These are phyloP conservation scores for Xerocomellus intermedius DNA, from an alignment of 768 basidiomycete species.

Conservation along the genomic window DNA sequence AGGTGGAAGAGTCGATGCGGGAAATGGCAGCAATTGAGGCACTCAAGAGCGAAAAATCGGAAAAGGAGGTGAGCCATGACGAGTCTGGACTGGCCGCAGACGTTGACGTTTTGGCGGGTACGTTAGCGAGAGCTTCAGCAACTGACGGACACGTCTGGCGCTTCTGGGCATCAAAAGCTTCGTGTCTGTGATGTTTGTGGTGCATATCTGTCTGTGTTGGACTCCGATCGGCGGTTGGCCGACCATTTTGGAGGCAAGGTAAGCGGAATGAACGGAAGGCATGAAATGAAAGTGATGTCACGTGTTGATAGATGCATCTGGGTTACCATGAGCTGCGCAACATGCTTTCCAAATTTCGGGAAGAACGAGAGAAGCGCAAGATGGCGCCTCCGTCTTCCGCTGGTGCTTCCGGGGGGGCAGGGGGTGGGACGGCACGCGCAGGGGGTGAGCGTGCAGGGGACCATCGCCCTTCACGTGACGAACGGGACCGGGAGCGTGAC, in stretches of 20 bases:
- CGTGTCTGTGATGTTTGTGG: slow-evolving; percentile 99
- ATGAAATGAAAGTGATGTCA: slow-evolving; percentile 29
- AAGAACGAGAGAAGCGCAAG: slow-evolving; percentile 82
- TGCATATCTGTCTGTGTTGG: slow-evolving; percentile 96
- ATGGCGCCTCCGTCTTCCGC: slow-evolving; percentile 48
- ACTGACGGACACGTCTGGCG: slow-evolving; percentile 96
- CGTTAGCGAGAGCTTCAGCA: slow-evolving; percentile 87
- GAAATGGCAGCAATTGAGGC: slow-evolving; percentile 98
- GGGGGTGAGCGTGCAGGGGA: slow-evolving; percentile 47
- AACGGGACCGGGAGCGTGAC: slow-evolving; percentile 65
- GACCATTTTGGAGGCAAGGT: slow-evolving; percentile 99
- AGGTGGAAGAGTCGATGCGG: slow-evolving; percentile 98
- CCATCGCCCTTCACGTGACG: slow-evolving; percentile 60
- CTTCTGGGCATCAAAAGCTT: slow-evolving; percentile 99
- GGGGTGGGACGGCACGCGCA: slow-evolving; percentile 40
- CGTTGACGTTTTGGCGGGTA: slow-evolving; percentile 10
- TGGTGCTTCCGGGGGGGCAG: slow-evolving; percentile 37
- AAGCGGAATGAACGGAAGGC: slow-evolving; percentile 32
- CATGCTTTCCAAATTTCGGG: slow-evolving; percentile 87
- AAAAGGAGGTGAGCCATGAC: slow-evolving; percentile 73
- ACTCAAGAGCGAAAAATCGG: slow-evolving; percentile 90
- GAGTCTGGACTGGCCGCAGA: neutral
- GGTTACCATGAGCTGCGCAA: slow-evolving; percentile 98
- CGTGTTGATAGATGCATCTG: slow-evolving; percentile 82
- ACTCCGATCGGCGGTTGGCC: slow-evolving; percentile 96